phyloP scores from a whole-genome alignment of 2,329 filamentous ascomycete genomes.

The Sclerotinia nivalis region DNA sequence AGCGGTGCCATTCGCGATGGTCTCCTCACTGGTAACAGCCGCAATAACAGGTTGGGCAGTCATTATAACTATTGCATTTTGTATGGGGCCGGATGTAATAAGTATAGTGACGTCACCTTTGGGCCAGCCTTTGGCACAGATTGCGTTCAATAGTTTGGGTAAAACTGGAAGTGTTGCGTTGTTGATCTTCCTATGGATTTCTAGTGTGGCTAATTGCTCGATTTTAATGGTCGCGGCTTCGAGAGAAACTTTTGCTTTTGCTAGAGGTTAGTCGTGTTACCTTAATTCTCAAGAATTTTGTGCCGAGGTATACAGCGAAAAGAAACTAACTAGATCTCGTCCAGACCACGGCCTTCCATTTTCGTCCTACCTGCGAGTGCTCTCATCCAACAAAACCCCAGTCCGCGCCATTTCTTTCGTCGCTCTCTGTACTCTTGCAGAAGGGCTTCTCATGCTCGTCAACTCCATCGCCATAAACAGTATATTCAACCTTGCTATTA shows the following conservation, averaged over 20 bases:
- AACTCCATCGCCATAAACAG: conserved; percentile 42
- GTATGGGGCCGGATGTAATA: conserved; percentile 51
- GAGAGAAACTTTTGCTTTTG: conserved; percentile 40
- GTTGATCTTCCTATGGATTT: conserved; percentile 38
- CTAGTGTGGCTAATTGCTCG: conserved; percentile 40
- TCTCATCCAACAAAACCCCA: conserved; percentile 38
- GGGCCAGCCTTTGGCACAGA: conserved; percentile 56
- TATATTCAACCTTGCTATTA: conserved; percentile 42
- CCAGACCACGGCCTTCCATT: conserved; percentile 40
- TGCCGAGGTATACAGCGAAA: neutral
- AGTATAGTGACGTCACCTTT: conserved; percentile 50
- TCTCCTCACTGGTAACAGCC: conserved; percentile 37
- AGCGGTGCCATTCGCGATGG: conserved; percentile 41
- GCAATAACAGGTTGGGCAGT: conserved; percentile 54
- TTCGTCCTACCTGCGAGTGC: conserved; percentile 37
- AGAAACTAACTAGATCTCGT: conserved; percentile 3
- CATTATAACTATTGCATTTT: conserved; percentile 59
- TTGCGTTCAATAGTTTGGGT: conserved; percentile 59
- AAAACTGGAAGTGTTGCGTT: conserved; percentile 50
- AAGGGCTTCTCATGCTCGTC: conserved; percentile 42
- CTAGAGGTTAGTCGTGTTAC: conserved; percentile 33
- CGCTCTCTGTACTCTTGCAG: conserved; percentile 35
- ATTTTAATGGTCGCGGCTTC: conserved; percentile 41
- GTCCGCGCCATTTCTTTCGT: conserved; percentile 39
- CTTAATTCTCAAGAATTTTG: neutral